phyloP scores from a whole-genome alignment of 257 asterid genomes.

The Jacaranda copaia region DNA sequence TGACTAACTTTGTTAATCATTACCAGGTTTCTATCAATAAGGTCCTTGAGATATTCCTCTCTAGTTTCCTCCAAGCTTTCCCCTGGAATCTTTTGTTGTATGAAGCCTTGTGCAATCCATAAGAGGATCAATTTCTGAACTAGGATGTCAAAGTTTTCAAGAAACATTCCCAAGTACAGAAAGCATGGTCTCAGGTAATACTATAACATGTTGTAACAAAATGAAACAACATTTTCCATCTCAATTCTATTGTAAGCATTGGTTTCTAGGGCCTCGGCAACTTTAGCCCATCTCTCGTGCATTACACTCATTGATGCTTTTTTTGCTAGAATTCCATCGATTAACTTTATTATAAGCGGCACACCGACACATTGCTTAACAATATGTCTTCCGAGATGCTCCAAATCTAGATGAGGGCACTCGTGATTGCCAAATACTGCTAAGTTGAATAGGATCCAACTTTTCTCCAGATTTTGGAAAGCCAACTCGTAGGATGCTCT shows the following conservation, averaged over 20 bases:
- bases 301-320: not conserved
- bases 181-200: not conserved
- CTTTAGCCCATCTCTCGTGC: not conserved
- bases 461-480: not conserved
- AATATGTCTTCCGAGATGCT: not conserved
- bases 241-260: no score
- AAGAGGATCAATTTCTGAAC: conserved; percentile 27
- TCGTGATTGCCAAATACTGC: not conserved
- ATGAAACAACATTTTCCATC: not conserved
- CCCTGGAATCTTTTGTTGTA: not conserved
- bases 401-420: not conserved
- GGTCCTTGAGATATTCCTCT: conserved; percentile 28
- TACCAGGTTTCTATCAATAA: conserved; percentile 37
- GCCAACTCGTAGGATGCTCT: not conserved
- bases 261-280: not conserved
- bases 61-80: conserved; percentile 34
- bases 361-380: not conserved
- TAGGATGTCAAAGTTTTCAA: conserved; percentile 1
- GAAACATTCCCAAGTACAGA: conserved; percentile 10
- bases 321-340: not conserved
- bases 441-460: not conserved
- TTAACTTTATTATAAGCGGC: not conserved
- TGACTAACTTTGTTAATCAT: conserved; percentile 29
- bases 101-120: conserved; percentile 51
- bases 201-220: not conserved